A percentile compares a stretch with the other conserved stretches of the same genome.
These are phyloP conservation scores for Cryptococcus amylolentus DNA, from an alignment of 1,284 basidiomycete genomes.

Conservation along the genomic window DNA sequence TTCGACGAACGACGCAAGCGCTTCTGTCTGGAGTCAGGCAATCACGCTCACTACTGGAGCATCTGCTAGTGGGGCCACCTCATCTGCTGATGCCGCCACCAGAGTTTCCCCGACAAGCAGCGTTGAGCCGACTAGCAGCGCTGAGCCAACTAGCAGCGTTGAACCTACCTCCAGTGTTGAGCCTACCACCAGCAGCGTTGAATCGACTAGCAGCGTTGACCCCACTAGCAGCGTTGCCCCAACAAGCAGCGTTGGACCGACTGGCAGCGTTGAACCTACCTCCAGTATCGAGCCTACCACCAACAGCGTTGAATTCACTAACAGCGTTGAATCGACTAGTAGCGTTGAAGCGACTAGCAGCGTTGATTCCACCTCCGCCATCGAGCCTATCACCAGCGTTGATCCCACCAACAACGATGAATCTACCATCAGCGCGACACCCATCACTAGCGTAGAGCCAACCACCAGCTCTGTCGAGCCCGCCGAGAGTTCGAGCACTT, in stretches of 20 bases:
- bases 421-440: background rate
- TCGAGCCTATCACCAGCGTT: background rate
- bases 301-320: background rate
- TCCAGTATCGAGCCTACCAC: background rate
- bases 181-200: background rate
- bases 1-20: slow-evolving; percentile 1
- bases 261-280: background rate
- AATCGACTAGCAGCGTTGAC: background rate
- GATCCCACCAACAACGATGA: background rate
- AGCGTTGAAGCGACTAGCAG: background rate
- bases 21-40: slow-evolving; percentile 15
- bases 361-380: background rate
- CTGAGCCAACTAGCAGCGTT: background rate
- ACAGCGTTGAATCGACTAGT: background rate
- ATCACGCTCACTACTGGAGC: slow-evolving; percentile 8
- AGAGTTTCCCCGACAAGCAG: background rate
- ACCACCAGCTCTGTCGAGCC: background rate
- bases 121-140: background rate
- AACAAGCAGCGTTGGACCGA: background rate
- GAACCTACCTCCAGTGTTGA: background rate
- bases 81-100: background rate
- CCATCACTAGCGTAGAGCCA: background rate
- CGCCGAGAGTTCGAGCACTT: background rate
- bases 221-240: background rate
- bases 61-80: background rate